Evolutionary conservation across 805 yeast genomes (phyloP).

Genomic region (Myxozyma melibiosi): DNA sequence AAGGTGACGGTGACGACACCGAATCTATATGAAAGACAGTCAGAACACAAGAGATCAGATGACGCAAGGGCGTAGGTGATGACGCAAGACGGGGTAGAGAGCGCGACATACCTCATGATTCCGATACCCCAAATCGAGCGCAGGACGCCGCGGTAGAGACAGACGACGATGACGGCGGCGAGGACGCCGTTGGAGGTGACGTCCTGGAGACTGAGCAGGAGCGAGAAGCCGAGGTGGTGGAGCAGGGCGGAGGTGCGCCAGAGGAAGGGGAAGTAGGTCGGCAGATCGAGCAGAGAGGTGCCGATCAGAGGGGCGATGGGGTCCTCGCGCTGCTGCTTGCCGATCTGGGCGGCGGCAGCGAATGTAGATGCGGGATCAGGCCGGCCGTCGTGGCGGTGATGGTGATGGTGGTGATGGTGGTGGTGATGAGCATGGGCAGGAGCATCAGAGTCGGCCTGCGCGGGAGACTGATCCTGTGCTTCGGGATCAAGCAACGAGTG

Average conservation of each 20-base stretch:
- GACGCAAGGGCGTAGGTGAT: no score
- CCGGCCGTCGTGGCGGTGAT: constrained; percentile 13
- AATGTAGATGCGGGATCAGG: constrained; percentile 24
- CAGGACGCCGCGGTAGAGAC: constrained; percentile 24
- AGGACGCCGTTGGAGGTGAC: constrained; percentile 5
- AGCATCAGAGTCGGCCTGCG: background rate
- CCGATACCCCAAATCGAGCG: constrained; percentile 32
- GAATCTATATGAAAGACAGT: constrained; percentile 5
- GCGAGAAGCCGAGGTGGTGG: constrained; percentile 31
- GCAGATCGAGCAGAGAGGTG: constrained; percentile 28
- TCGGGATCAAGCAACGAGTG: constrained; percentile 9
- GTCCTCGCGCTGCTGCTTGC: constrained; percentile 26
- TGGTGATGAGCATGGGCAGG: constrained; percentile 21
- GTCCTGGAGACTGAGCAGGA: constrained; percentile 20
- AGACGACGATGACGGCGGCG: constrained; percentile 17
- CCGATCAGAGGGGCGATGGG: constrained; percentile 32
- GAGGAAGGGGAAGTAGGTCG: constrained; percentile 29
- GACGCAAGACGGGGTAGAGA: no score
- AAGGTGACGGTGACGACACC: constrained; percentile 31
- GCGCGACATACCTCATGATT: constrained; percentile 23
- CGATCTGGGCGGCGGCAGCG: constrained; percentile 29
- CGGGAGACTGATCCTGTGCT: constrained; percentile 2
- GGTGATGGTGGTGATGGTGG: constrained; percentile 23
- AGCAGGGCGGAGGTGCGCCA: constrained; percentile 30
- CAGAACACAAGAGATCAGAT: no score